Conservation (phyloP, 306 rosid species). For the Rosa multiflora region DNA sequence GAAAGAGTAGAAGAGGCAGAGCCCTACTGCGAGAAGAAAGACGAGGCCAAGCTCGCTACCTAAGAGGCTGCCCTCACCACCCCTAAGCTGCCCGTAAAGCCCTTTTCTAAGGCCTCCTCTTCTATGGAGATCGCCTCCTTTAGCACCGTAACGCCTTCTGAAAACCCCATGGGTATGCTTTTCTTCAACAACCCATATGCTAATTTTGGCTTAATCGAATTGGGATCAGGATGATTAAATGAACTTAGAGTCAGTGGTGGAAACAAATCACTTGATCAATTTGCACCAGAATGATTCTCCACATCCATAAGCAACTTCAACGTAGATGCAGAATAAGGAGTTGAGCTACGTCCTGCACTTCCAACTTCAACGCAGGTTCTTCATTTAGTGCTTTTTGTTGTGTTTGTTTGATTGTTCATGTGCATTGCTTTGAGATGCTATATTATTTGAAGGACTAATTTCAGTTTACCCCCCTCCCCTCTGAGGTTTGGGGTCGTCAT, state of each 20-base stretch:
- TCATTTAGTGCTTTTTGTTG: background rate
- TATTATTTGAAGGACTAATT: no score
- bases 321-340: constrained; percentile 30
- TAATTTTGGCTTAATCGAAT: no score
- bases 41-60: constrained; percentile 80
- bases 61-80: constrained; percentile 90
- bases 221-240: constrained; percentile 18
- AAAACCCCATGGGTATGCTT: constrained; percentile 1
- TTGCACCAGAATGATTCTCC: constrained; percentile 34
- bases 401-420: background rate
- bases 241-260: constrained; percentile 17
- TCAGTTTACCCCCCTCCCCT: no score
- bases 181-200: no score
- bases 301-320: constrained; percentile 26
- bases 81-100: constrained; percentile 67
- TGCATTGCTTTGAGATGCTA: background rate
- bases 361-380: constrained; percentile 2
- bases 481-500: no score
- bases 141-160: constrained; percentile 19
- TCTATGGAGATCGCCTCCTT: constrained; percentile 50
- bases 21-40: constrained; percentile 85
- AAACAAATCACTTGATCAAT: constrained; percentile 21
- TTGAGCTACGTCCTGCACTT: constrained; percentile 23
- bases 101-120: constrained; percentile 23
- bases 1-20: constrained; percentile 57